These are phyloP conservation scores for Berkeleyomyces rouxiae DNA, from an alignment of 2,329 filamentous ascomycete species.

Conservation along the genomic window DNA sequence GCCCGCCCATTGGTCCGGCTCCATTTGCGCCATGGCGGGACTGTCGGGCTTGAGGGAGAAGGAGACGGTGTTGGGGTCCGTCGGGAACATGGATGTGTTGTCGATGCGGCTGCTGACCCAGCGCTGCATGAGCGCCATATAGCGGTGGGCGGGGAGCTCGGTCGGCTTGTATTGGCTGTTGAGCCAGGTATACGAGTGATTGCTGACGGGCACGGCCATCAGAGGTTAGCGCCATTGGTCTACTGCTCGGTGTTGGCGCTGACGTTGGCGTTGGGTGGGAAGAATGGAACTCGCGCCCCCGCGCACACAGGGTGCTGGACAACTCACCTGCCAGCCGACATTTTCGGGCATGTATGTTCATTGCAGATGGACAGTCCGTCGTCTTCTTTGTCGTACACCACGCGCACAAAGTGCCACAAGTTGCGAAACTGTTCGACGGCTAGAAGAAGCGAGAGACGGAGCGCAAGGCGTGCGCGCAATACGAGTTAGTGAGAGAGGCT, in stretches of 20 bases:
- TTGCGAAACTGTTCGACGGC: conserved; percentile 73
- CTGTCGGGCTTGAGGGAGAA: conserved; percentile 35
- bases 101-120: conserved; percentile 77
- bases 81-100: conserved; percentile 63
- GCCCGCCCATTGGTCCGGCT: conserved; percentile 51
- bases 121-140: conserved; percentile 70
- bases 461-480: background rate
- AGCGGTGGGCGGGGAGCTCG: conserved; percentile 64
- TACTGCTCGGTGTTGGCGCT: too few relatives aligned
- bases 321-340: conserved; percentile 69
- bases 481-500: background rate
- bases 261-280: too few relatives aligned
- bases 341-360: conserved; percentile 58
- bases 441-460: conserved; percentile 22
- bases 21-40: conserved; percentile 27
- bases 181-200: conserved; percentile 73
- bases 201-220: conserved; percentile 24
- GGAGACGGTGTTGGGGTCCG: conserved; percentile 45
- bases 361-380: conserved; percentile 59
- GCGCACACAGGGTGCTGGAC: background rate
- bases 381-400: conserved; percentile 60
- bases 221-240: background rate
- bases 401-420: conserved; percentile 62
- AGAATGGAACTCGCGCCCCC: background rate
- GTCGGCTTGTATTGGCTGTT: conserved; percentile 60